A percentile compares a stretch with the other conserved stretches of the same genome.
These are phyloP conservation scores for Penicillium expansum DNA, from an alignment of 2,329 filamentous ascomycete species.

Conservation along the genomic window DNA sequence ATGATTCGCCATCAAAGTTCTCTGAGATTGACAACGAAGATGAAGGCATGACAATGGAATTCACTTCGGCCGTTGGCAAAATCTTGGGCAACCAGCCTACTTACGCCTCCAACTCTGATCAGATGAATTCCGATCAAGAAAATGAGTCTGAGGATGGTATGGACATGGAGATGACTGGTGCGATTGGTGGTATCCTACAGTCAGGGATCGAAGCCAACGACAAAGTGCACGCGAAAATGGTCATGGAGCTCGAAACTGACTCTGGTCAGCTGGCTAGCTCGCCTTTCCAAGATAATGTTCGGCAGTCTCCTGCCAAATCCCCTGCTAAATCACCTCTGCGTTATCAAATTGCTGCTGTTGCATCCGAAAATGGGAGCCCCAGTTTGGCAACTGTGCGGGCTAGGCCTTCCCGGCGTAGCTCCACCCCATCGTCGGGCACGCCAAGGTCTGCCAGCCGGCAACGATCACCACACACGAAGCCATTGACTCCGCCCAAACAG, in stretches of 20 bases:
- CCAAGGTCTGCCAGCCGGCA: constrained; percentile 41
- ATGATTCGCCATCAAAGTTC: constrained; percentile 14
- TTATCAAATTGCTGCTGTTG: constrained; percentile 39
- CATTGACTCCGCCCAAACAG: constrained; percentile 40
- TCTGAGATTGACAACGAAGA: constrained; percentile 31
- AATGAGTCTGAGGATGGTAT: constrained; percentile 28
- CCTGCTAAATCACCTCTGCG: constrained; percentile 24
- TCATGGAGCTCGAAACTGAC: constrained; percentile 60
- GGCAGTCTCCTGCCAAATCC: constrained; percentile 28
- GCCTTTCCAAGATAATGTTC: constrained; percentile 43
- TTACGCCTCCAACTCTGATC: constrained; percentile 18
- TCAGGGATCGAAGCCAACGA: constrained; percentile 40
- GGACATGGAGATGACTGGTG: constrained; percentile 62
- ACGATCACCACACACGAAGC: constrained; percentile 41
- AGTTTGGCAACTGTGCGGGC: constrained; percentile 54
- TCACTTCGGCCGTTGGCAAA: constrained; percentile 46
- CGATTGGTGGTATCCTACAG: constrained; percentile 53
- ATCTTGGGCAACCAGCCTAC: constrained; percentile 33
- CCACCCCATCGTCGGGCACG: constrained; percentile 44
- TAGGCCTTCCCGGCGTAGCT: constrained; percentile 48
- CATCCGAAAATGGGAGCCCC: constrained; percentile 55
- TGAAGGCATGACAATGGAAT: constrained; percentile 50
- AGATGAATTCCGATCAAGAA: constrained; percentile 26
- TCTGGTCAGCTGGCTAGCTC: constrained; percentile 48
- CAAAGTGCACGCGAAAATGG: constrained; percentile 52